A percentile compares a stretch with the other conserved stretches of the same genome.
Evolutionary conservation across 768 basidiomycete species (phyloP).

Genomic region (Serendipita sp.): DNA sequence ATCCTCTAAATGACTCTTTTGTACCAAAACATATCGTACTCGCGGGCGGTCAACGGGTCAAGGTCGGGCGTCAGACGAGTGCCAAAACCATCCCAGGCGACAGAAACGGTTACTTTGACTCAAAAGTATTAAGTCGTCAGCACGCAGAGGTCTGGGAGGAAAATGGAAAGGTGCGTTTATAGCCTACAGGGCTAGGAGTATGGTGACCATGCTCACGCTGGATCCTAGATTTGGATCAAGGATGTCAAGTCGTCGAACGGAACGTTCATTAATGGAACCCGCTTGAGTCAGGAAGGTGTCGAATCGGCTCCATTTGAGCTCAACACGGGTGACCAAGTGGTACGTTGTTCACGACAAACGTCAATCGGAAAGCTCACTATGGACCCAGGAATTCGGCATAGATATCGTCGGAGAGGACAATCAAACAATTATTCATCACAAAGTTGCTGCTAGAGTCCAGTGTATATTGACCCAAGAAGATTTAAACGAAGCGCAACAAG

Average conservation of each 20-base stretch:
- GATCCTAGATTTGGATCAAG: constrained; percentile 78
- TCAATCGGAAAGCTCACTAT: neutral
- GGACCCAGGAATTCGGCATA: constrained; percentile 84
- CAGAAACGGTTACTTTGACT: constrained; percentile 93
- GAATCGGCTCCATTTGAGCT: constrained; percentile 90
- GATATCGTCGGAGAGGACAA: constrained; percentile 98
- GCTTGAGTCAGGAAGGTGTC: constrained; percentile 73
- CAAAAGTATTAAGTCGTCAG: constrained; percentile 81
- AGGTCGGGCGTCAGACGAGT: constrained; percentile 94
- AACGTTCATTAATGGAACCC: constrained; percentile 93
- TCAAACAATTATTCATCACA: constrained; percentile 94
- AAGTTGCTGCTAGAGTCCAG: constrained; percentile 87
- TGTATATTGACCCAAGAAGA: constrained; percentile 83
- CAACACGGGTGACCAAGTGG: constrained; percentile 89
- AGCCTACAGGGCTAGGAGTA: neutral
- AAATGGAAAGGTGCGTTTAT: constrained; percentile 48
- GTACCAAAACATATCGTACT: constrained; percentile 88
- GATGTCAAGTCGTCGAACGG: constrained; percentile 98
- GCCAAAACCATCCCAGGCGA: constrained; percentile 83
- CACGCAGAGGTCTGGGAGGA: constrained; percentile 99
- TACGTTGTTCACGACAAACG: constrained; percentile 27
- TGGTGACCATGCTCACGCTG: neutral
- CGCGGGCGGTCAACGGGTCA: constrained; percentile 45
- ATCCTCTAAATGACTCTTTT: constrained; percentile 90
- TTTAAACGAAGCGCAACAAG: constrained; percentile 22